phyloP scores from a whole-genome alignment of 768 basidiomycete genomes.

The Lactarius sp. region DNA sequence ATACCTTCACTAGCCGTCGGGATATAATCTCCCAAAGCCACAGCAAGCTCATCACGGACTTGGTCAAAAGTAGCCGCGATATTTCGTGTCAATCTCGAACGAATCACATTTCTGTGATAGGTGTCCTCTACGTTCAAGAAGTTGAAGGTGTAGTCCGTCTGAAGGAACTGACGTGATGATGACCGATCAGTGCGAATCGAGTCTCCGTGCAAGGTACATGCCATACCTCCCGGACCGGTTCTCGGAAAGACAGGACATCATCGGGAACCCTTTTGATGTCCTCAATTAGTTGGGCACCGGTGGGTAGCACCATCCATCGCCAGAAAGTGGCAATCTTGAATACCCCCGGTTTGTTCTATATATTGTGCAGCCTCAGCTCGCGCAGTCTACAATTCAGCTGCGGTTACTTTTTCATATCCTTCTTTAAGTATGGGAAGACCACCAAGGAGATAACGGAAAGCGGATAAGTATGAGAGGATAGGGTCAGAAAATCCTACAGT shows the following conservation, averaged over 20 bases:
- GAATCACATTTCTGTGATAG: constrained; percentile 33
- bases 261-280: constrained; percentile 41
- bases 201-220: constrained; percentile 21
- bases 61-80: constrained; percentile 37
- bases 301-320: constrained; percentile 40
- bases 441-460: background rate
- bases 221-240: constrained; percentile 34
- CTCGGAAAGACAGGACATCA: constrained; percentile 35
- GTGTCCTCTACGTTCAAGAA: constrained; percentile 29
- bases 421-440: background rate
- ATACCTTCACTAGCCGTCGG: constrained; percentile 22
- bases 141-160: constrained; percentile 38
- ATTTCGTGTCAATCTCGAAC: constrained; percentile 35
- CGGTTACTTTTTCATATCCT: constrained; percentile 8
- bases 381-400: background rate
- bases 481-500: constrained; percentile 29
- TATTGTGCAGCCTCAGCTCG: background rate
- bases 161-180: constrained; percentile 31
- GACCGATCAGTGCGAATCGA: background rate
- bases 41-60: constrained; percentile 44
- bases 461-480: constrained; percentile 29
- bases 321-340: constrained; percentile 33
- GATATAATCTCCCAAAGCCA: constrained; percentile 40
- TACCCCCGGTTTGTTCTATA: constrained; percentile 29
- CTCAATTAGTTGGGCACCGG: constrained; percentile 32